A percentile compares a stretch with the other conserved stretches of the same genome.
These are phyloP conservation scores for Polymyxa betae DNA, from an alignment of 208 protist species.

Conservation along the genomic window DNA sequence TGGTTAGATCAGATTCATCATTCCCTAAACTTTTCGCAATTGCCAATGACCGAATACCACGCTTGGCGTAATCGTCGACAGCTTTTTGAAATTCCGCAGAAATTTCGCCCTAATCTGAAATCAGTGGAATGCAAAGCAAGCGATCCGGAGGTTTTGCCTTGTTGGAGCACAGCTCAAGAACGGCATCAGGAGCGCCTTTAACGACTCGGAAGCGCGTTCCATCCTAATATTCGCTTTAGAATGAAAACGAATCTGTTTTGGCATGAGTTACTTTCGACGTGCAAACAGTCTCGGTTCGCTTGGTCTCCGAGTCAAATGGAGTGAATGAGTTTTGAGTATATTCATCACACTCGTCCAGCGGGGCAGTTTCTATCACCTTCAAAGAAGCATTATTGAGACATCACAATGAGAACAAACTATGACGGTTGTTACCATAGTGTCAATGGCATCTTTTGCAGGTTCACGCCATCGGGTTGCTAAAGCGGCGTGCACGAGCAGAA, in stretches of 20 bases:
- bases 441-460: slow-evolving; percentile 55
- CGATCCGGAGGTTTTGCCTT: neutral
- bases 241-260: neutral
- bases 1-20: neutral
- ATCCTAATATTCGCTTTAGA: neutral
- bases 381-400: neutral
- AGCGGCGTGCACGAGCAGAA: slow-evolving; percentile 8
- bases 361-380: neutral
- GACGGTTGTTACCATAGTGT: slow-evolving; percentile 38
- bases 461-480: slow-evolving; percentile 55
- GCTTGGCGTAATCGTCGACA: slow-evolving; percentile 51
- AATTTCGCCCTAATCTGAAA: neutral
- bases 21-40: slow-evolving; percentile 9
- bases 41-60: slow-evolving; percentile 50
- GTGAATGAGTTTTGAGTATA: slow-evolving; percentile 51
- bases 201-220: slow-evolving; percentile 4
- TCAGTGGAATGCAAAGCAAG: neutral
- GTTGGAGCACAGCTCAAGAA: slow-evolving; percentile 49
- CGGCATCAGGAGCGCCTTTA: slow-evolving; percentile 54
- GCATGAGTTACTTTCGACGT: neutral
- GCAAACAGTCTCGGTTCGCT: slow-evolving; percentile 59
- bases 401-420: neutral
- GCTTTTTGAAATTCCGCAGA: neutral
- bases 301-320: slow-evolving; percentile 58
- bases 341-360: neutral